A percentile compares a stretch with the other conserved stretches of the same genome.
These are phyloP conservation scores for Ogataea pilisensis DNA, from an alignment of 805 yeast genomes.

Conservation along the genomic window DNA sequence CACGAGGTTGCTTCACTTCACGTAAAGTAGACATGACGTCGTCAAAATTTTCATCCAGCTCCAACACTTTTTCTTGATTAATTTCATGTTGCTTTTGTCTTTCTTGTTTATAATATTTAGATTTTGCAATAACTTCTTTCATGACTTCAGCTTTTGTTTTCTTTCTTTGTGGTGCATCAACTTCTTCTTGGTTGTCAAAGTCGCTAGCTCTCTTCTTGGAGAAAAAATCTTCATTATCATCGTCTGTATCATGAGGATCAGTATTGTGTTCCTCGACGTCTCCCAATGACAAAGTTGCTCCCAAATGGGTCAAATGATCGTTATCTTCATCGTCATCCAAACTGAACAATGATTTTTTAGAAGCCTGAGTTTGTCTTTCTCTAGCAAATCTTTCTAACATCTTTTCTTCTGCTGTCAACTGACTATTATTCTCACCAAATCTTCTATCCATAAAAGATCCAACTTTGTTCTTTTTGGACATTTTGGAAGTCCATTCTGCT, in stretches of 20 bases:
- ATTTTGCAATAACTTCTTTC: conserved; percentile 81
- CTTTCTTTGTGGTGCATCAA: conserved; percentile 46
- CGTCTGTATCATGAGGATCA: conserved; percentile 35
- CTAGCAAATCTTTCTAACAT: conserved; percentile 93
- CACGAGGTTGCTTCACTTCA: conserved; percentile 21
- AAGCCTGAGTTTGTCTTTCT: conserved; percentile 65
- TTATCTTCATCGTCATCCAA: conserved; percentile 68
- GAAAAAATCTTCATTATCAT: conserved; percentile 38
- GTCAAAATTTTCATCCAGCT: conserved; percentile 69
- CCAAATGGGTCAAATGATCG: conserved; percentile 67
- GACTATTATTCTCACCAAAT: conserved; percentile 80
- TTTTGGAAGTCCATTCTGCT: conserved; percentile 60
- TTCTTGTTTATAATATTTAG: conserved; percentile 71
- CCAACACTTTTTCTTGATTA: conserved; percentile 56
- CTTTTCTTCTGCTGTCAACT: conserved; percentile 80
- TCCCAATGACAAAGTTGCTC: conserved; percentile 58
- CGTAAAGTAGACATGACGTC: conserved; percentile 49
- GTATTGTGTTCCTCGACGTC: conserved; percentile 19
- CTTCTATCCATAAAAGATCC: conserved; percentile 84
- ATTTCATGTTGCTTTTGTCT: conserved; percentile 63
- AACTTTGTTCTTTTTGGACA: conserved; percentile 58
- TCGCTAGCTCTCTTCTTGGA: conserved; percentile 32
- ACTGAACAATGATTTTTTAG: conserved; percentile 62
- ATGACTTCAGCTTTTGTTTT: conserved; percentile 81
- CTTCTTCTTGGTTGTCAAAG: conserved; percentile 22